Base-by-base conservation (phyloP, 305 asterid genomes). In the Stenogyne calaminthoides region DNA sequence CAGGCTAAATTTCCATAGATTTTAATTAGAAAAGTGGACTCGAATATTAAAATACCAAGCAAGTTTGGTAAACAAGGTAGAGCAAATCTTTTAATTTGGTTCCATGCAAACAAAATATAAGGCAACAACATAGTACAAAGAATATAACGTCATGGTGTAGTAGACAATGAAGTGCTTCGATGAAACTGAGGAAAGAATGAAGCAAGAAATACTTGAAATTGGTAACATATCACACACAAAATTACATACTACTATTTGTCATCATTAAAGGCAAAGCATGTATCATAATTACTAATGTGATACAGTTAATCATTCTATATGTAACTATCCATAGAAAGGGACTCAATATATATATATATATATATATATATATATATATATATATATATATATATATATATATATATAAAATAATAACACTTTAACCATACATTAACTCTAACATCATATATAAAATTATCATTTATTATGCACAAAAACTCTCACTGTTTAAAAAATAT, bases 141-240 rank as follows among this genome's bases (percentile, higher is more conserved):
- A 19, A 27, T 47, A 46, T 18, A 44, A 64, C 14, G 36, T 39
- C 52, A 74, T 47, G 61, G 56, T 36, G 65, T 8, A 46, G 37
- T n/a, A n/a, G n/a, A 68, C 16, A 49, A 72, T 18, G 18, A 65
- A 61, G 51, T 10, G 34, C 64, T 46, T 72, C 64, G 78, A 73
- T 62, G 60, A 74, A 72, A 77, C 7, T 54, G 18, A 80, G 79
- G 73, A 49, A 69, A 54, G 40, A 25, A 49, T 49, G 57, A 49
- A 49, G 57, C 57, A 49, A 49, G 57, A 16, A n/a, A 15, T 15
- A 16, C 57, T 49, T 15, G 22, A 49, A 49, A 15, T 49, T n/a
- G 19, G 55, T 18, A 54, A 54, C 10, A 19, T 19, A 54, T 22
- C 20, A 20, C 62, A 56, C 27, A 22, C 22, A 20, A 56, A 10